Base-by-base conservation (phyloP, 75 land plant species). In the Pinus albicaulis region DNA sequence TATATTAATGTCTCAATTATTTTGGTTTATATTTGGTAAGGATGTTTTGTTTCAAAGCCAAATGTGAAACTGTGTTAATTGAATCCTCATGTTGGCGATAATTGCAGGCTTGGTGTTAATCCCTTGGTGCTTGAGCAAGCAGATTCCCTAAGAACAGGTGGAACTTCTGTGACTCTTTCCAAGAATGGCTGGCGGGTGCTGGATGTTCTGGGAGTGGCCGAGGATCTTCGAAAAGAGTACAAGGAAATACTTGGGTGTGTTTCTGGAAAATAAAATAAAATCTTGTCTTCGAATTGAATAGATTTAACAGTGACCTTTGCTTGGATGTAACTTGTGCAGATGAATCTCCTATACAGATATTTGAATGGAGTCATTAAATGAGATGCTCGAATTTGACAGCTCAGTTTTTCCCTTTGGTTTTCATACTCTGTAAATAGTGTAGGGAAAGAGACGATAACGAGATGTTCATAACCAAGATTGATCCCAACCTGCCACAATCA, bases 171-270 rank as follows among this genome's bases (percentile, higher is more conserved):
- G 52, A 89, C 90, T 16, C 86, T 93, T 24, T 93, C 86, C 77
- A 92, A 89, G 81, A 93, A 93, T 77, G 96, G 85, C 11, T 93
- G 96, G 96, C 75, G 85, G 5, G 96, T 84, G 0, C 73, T 93
- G 13, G 96, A 93, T 81, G 84, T 82, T 3, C 79, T 93, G 8
- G 96, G 96, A 23, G 92, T 93, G 2, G 94, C 84, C 3, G 78
- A 82, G 38, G 77, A 79, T 25, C 94, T 93, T 53, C 74, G 96
- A 22, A 60, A 63, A 57, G 78, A 82, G 17, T 89, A 83, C 59
- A 85, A 77, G 65, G 83, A 86, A 76, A 84, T 92, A 44, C 80
- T 80, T 65, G 92, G 90, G 96, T 93, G 22, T 56, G 62, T 74
- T 28, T 74, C 76, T 36, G 52, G 52, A 48, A 48, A 48, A 48